phyloP scores from a whole-genome alignment of 2,329 filamentous ascomycete genomes.

The Cordyceps farinosa region DNA sequence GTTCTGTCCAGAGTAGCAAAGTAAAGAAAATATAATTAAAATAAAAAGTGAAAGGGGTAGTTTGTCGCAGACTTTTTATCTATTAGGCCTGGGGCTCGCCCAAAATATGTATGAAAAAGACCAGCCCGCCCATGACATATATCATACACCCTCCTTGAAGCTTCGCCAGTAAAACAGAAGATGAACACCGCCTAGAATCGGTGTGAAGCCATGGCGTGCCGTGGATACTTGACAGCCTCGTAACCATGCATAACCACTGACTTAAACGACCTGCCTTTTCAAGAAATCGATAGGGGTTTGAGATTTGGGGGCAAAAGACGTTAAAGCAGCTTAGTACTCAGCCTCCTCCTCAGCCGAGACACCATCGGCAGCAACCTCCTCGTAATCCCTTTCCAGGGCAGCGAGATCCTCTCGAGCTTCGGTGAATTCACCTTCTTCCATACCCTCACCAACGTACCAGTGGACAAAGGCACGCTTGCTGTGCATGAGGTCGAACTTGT shows the following conservation, averaged over 20 bases:
- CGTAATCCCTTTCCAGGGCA: slow-evolving; percentile 81
- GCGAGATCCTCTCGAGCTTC: slow-evolving; percentile 84
- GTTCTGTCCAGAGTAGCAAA: not conserved
- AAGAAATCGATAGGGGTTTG: not conserved
- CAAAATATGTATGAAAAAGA: slow-evolving; percentile 7
- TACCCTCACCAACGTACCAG: slow-evolving; percentile 84
- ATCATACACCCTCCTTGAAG: slow-evolving; percentile 1
- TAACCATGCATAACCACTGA: not conserved
- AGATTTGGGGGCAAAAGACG: slow-evolving; percentile 4
- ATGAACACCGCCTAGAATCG: not conserved
- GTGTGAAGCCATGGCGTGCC: not conserved
- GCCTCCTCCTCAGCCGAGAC: slow-evolving; percentile 58
- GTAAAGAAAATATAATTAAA: slow-evolving; percentile 6
- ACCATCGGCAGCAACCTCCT: slow-evolving; percentile 77
- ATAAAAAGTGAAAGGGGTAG: slow-evolving; percentile 22
- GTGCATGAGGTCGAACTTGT: slow-evolving; percentile 78
- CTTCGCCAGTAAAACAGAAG: not conserved
- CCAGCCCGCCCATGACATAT: slow-evolving; percentile 8
- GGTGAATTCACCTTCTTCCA: slow-evolving; percentile 89
- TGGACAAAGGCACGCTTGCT: slow-evolving; percentile 73
- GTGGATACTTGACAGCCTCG: not conserved
- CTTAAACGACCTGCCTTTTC: not conserved
- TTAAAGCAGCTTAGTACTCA: slow-evolving; percentile 66
- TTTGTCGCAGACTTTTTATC: slow-evolving; percentile 13
- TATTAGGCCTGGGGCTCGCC: slow-evolving; percentile 7